These are phyloP conservation scores for Onygena corvina DNA, from an alignment of 2,329 filamentous ascomycete genomes.

Conservation along the genomic window DNA sequence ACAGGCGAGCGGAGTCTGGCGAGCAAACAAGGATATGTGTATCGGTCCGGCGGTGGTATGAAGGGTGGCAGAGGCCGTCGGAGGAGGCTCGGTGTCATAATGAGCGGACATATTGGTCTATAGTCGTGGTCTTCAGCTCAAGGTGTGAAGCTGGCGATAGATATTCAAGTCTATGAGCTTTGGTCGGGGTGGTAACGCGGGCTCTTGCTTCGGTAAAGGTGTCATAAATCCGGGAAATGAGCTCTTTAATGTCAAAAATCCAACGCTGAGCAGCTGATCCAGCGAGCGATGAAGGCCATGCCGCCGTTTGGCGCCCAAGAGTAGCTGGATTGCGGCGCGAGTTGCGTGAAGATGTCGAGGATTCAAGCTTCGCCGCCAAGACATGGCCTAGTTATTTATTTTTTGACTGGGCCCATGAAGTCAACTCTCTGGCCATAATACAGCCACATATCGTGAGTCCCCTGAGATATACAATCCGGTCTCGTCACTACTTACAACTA, in stretches of 20 bases:
- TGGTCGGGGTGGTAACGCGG: no score
- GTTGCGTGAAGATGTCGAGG: background rate
- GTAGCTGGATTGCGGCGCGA: background rate
- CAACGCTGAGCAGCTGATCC: no score
- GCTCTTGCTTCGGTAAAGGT: background rate
- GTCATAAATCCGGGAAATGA: no score
- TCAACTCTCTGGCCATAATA: no score
- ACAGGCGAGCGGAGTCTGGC: slow-evolving; percentile 79
- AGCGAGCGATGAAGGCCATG: no score
- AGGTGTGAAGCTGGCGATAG: background rate
- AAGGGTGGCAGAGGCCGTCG: slow-evolving; percentile 81
- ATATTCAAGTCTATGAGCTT: no score
- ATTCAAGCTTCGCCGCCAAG: background rate
- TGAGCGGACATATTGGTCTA: slow-evolving; percentile 61
- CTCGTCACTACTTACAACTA: no score
- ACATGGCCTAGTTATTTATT: background rate
- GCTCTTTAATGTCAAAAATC: no score
- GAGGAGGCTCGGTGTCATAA: slow-evolving; percentile 90
- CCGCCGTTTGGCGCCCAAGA: no score
- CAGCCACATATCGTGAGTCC: no score
- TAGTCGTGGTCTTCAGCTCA: background rate
- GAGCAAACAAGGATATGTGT: slow-evolving; percentile 84
- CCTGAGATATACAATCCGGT: no score
- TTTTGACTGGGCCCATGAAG: no score
- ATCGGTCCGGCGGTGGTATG: slow-evolving; percentile 85